These are phyloP conservation scores for Pleurotus tuoliensis DNA, from an alignment of 768 basidiomycete genomes.

Conservation along the genomic window DNA sequence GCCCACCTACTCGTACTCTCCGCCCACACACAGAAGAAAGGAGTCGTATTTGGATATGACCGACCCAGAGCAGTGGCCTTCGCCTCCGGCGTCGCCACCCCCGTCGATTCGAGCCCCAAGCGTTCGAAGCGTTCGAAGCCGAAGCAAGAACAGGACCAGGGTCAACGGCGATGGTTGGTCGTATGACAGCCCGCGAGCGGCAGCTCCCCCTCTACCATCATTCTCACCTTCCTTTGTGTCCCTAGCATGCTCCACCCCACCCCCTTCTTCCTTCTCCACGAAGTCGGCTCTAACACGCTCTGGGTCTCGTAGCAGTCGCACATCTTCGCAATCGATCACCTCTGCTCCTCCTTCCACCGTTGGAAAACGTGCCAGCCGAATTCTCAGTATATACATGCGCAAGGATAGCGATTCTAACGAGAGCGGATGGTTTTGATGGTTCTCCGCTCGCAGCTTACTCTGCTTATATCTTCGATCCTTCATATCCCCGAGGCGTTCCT, in stretches of 20 bases:
- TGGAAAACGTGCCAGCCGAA: slow-evolving; percentile 1
- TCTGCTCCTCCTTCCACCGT: neutral
- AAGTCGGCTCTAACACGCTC: neutral
- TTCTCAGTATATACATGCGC: too few relatives aligned
- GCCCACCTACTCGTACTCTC: neutral
- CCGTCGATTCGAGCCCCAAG: neutral
- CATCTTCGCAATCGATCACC: too few relatives aligned
- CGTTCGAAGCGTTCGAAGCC: neutral
- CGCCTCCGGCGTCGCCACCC: neutral
- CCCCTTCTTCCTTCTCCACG: neutral
- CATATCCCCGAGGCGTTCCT: too few relatives aligned
- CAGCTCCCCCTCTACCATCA: neutral
- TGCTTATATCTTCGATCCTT: too few relatives aligned
- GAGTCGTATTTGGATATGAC: slow-evolving; percentile 6
- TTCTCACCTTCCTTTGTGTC: neutral
- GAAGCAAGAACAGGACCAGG: neutral
- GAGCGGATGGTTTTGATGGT: too few relatives aligned
- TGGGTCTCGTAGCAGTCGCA: too few relatives aligned
- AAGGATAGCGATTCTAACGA: too few relatives aligned
- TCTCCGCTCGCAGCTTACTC: too few relatives aligned
- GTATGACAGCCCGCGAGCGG: too few relatives aligned
- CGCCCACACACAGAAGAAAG: neutral
- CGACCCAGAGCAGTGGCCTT: slow-evolving; percentile 2
- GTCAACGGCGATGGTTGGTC: neutral
- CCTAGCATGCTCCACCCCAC: neutral